These are phyloP conservation scores for Umbelopsis ramanniana DNA, from an alignment of 192 early-diverging fungal genomes.

Conservation along the genomic window DNA sequence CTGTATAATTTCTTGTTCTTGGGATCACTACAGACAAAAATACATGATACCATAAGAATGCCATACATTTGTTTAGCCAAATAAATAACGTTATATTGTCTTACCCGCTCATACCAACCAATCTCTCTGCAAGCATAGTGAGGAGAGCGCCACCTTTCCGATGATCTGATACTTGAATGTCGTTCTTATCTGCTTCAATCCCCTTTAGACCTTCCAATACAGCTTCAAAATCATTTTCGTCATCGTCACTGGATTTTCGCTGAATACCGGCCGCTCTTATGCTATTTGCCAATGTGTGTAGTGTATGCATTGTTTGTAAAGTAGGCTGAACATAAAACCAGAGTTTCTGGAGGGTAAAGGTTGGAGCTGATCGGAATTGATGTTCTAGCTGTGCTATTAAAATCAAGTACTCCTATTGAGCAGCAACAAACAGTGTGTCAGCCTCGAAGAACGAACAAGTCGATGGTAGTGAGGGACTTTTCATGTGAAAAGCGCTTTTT, in stretches of 20 bases:
- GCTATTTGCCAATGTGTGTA: constrained; percentile 48
- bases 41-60: background rate
- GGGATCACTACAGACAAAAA: constrained; percentile 56
- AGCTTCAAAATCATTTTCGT: constrained; percentile 42
- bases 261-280: constrained; percentile 43
- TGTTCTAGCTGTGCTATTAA: constrained; percentile 91
- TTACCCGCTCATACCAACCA: constrained; percentile 72
- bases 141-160: constrained; percentile 82
- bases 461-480: no score
- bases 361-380: constrained; percentile 66
- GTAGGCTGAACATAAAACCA: constrained; percentile 90
- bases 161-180: constrained; percentile 48
- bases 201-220: constrained; percentile 46
- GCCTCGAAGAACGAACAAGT: no score
- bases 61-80: constrained; percentile 3
- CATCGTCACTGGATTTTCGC: constrained; percentile 37
- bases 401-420: constrained; percentile 75
- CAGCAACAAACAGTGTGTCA: background rate
- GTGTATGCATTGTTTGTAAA: constrained; percentile 54
- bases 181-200: constrained; percentile 42
- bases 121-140: constrained; percentile 71
- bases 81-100: constrained; percentile 14
- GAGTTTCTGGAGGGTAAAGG: constrained; percentile 90
- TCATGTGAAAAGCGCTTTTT: background rate
- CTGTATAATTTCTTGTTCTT: constrained; percentile 77